Evolutionary conservation across 192 early-diverging fungal species (phyloP), one percentile per base, ranked within the genome.

Genomic region (Coemansia guatemalensis): DNA sequence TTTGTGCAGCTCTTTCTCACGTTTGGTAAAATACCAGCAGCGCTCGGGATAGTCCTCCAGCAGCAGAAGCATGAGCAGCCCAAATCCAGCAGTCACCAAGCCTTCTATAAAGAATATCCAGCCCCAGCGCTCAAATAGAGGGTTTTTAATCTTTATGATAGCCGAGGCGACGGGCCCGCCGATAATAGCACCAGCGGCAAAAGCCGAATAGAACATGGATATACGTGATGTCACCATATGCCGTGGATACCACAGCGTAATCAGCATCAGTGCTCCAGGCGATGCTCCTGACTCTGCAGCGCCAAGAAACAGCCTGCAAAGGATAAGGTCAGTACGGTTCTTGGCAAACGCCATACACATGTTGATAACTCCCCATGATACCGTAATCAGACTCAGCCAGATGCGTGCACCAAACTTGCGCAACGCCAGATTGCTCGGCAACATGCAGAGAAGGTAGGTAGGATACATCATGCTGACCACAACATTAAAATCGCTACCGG

Each of bases 341-440:
- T 74, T 74, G 66, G 67, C 72, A 55, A 69, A 68, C 26, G 72
- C 67, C 67, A 68, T 68, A 53, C 72, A 74, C 72, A 74, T 74
- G 53, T 69, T 68, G 53, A 68, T 68, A 20, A 64, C 4, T 2
- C 72, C 72, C 72, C 72, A 74, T 25, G 67, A 18, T 5, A 73
- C 70, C 18, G 70, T 73, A 23, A 73, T 73, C 4, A 73, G 50
- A 27, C 64, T 67, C 64, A 73, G 64, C 70, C 70, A 73, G 50
- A 73, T 58, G 24, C 70, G 48, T 8, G 71, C 71, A 17, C 71
- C 71, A 20, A 73, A 67, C 41, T 60, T 67, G 56, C 71, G 71
- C 52, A 73, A 59, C 2, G 65, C 65, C 71, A 73, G 56, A 61
- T 73, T 67, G 56, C 71, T 73, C 17, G 71, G 71, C 48, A 73